Conservation (phyloP, 805 yeast genomes). For the Lachancea thermotolerans region DNA sequence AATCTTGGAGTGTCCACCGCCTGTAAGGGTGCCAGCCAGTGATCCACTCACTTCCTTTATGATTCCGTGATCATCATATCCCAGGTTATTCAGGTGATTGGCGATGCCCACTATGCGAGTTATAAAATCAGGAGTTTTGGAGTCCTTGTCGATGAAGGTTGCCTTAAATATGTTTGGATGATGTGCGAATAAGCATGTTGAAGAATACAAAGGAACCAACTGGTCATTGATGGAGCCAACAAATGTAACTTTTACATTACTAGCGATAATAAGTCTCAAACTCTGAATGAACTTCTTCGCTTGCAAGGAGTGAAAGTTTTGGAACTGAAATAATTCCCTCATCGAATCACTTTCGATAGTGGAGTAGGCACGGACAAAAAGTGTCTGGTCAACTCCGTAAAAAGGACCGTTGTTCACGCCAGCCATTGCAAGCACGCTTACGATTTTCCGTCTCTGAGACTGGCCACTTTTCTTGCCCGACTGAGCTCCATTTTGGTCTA, state of each 20-base stretch:
- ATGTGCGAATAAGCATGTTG: conserved; percentile 69
- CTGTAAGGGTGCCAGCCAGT: conserved; percentile 85
- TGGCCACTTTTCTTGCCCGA: conserved; percentile 7
- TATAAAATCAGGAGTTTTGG: conserved; percentile 74
- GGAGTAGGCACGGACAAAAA: conserved; percentile 81
- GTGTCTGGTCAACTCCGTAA: conserved; percentile 80
- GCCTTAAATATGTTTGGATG: conserved; percentile 91
- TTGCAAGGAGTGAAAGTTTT: conserved; percentile 63
- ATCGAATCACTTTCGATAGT: conserved; percentile 85
- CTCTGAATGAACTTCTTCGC: conserved; percentile 66
- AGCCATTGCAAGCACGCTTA: conserved; percentile 88
- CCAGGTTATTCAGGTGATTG: conserved; percentile 65
- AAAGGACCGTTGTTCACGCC: conserved; percentile 93
- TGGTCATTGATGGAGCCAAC: conserved; percentile 93
- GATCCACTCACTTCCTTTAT: conserved; percentile 74
- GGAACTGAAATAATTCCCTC: conserved; percentile 82
- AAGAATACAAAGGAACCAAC: conserved; percentile 85
- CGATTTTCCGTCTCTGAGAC: conserved; percentile 31
- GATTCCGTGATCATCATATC: conserved; percentile 79
- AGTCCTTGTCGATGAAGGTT: conserved; percentile 77
- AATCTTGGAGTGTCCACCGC: conserved; percentile 89
- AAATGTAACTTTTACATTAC: conserved; percentile 70
- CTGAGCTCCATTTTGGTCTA: conserved; percentile 24
- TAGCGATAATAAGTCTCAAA: conserved; percentile 53
- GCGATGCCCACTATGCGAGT: conserved; percentile 67